Conservation (phyloP, 2,329 filamentous ascomycete genomes). For the Paecilomyces sp. region DNA sequence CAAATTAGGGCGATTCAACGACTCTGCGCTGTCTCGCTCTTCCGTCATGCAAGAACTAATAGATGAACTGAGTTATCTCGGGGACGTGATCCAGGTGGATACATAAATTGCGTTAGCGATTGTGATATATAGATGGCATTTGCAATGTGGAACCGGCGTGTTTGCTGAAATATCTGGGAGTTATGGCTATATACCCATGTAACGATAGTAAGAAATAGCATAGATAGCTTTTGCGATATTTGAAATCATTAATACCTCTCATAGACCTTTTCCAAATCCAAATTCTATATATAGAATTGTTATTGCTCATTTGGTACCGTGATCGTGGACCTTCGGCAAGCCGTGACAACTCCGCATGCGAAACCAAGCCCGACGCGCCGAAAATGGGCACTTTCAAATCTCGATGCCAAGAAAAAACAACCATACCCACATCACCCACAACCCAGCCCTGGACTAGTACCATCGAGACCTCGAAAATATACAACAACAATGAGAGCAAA, state of each 20-base stretch:
- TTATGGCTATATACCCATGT: not conserved
- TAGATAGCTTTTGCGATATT: not conserved
- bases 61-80: constrained; percentile 46
- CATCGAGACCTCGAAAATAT: not conserved
- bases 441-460: not conserved
- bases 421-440: not conserved
- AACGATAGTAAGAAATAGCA: not conserved
- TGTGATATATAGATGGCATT: not conserved
- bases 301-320: not conserved
- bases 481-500: not conserved
- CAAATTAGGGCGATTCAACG: not conserved
- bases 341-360: not conserved
- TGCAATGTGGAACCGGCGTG: not conserved
- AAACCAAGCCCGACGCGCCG: not conserved
- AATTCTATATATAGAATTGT: not conserved
- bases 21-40: constrained; percentile 12
- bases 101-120: constrained; percentile 6
- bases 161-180: not conserved
- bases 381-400: too few relatives aligned
- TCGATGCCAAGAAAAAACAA: not conserved
- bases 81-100: constrained; percentile 37
- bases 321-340: not conserved
- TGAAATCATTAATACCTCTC: too few relatives aligned
- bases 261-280: too few relatives aligned
- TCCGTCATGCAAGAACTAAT: constrained; percentile 42